phyloP scores from a whole-genome alignment of 108 stramenopile genomes.

The Hondaea fermentalgiana region DNA sequence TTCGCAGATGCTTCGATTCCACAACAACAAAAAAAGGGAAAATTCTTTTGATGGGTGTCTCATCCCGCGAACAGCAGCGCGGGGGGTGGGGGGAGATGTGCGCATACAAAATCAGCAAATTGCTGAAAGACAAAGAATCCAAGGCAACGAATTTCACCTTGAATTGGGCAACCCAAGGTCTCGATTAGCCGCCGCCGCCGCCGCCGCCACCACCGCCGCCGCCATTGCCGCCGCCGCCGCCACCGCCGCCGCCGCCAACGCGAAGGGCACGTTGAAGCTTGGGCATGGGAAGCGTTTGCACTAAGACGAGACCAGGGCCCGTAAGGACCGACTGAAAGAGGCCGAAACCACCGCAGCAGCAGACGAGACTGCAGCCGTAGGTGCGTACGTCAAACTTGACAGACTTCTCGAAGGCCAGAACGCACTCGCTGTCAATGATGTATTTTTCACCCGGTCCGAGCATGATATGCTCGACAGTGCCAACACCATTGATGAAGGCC shows the following conservation, averaged over 20 bases:
- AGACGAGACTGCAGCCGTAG: neutral
- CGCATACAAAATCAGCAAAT: too few species aligned
- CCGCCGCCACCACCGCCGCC: neutral
- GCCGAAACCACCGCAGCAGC: constrained; percentile 9
- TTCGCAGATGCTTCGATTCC: too few species aligned
- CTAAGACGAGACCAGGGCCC: neutral
- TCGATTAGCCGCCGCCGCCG: neutral
- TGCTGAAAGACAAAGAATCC: too few species aligned
- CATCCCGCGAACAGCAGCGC: too few species aligned
- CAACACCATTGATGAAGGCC: neutral
- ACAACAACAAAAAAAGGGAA: too few species aligned
- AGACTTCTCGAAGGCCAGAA: neutral
- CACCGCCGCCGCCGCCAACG: neutral
- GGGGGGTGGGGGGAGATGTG: too few species aligned
- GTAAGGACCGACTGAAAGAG: neutral
- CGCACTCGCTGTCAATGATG: neutral
- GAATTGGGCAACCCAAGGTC: neutral
- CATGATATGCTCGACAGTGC: neutral
- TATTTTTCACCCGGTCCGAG: neutral
- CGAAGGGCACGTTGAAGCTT: neutral
- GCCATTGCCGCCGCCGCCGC: neutral
- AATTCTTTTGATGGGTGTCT: too few species aligned
- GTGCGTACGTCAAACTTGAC: neutral
- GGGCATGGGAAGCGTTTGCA: neutral
- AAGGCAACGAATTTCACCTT: neutral